Conservation (phyloP, 2,329 filamentous ascomycete genomes). For the Geosmithia morbida region DNA sequence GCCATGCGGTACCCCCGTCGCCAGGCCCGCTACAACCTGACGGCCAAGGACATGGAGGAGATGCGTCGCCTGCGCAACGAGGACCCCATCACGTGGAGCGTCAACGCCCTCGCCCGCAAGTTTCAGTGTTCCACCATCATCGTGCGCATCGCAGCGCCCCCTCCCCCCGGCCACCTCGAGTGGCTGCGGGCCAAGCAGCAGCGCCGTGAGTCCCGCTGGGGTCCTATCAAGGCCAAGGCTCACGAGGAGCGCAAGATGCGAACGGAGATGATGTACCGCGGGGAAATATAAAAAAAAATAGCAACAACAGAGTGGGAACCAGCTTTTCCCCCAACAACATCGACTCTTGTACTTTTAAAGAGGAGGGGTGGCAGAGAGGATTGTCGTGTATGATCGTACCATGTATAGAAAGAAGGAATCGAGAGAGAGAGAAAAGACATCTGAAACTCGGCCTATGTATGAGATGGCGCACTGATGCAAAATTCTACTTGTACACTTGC, state of each 20-base stretch:
- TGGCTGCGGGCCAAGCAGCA: slow-evolving; percentile 29
- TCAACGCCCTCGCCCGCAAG: slow-evolving; percentile 34
- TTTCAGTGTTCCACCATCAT: slow-evolving; percentile 43
- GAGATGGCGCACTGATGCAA: background rate
- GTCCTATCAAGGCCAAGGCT: slow-evolving; percentile 37
- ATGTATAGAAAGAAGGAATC: background rate
- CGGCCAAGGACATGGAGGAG: slow-evolving; percentile 39
- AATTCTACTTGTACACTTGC: background rate
- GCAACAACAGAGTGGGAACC: background rate
- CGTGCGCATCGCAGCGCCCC: slow-evolving; percentile 41
- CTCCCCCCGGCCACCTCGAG: slow-evolving; percentile 30
- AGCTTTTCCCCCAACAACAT: background rate
- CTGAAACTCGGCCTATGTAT: background rate
- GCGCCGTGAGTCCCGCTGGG: slow-evolving; percentile 39
- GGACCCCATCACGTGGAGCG: slow-evolving; percentile 42
- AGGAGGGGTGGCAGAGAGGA: background rate
- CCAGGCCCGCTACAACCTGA: slow-evolving; percentile 34
- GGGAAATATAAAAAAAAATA: slow-evolving; percentile 25
- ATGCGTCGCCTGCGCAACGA: slow-evolving; percentile 38
- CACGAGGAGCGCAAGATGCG: slow-evolving; percentile 40
- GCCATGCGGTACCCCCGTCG: slow-evolving; percentile 18
- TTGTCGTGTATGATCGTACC: background rate
- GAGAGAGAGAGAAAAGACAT: background rate
- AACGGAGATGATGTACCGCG: slow-evolving; percentile 33
- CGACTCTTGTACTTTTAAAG: background rate